Conservation (phyloP, 768 basidiomycete species). For the Phaffia australis region DNA sequence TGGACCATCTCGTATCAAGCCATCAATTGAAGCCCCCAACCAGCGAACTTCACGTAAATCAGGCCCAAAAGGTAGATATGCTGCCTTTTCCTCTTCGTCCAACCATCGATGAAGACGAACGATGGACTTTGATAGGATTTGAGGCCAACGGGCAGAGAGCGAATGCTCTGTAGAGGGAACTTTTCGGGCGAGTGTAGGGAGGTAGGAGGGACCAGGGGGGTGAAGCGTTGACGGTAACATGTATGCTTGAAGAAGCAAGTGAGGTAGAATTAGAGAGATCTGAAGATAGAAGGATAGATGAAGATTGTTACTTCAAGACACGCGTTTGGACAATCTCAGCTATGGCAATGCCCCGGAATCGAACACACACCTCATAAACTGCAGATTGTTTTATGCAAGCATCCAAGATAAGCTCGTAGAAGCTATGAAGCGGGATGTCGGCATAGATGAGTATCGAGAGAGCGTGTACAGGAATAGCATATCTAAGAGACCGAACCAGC, state of each 20-base stretch:
- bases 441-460: slow-evolving; percentile 9
- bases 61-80: neutral
- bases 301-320: neutral
- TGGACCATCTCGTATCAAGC: slow-evolving; percentile 12
- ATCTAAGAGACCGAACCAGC: neutral
- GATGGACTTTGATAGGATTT: neutral
- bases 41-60: slow-evolving; percentile 2
- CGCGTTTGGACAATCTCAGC: neutral
- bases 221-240: neutral
- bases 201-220: slow-evolving; percentile 14
- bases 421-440: slow-evolving; percentile 13
- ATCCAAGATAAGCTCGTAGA: slow-evolving; percentile 17
- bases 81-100: slow-evolving; percentile 3
- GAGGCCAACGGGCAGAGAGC: neutral
- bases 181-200: slow-evolving; percentile 13
- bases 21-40: slow-evolving; percentile 13
- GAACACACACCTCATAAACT: slow-evolving; percentile 14
- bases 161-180: neutral
- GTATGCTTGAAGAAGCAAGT: slow-evolving; percentile 16
- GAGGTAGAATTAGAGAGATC: slow-evolving; percentile 17
- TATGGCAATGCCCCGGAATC: neutral
- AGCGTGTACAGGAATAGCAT: slow-evolving; percentile 14
- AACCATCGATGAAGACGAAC: neutral
- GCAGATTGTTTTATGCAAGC: slow-evolving; percentile 11
- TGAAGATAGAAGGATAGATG: neutral